Percentiles rank a stretch among this genome's conserved stretches.
Conservation (phyloP, 306 rosid species). For the Trifolium repens region DNA sequence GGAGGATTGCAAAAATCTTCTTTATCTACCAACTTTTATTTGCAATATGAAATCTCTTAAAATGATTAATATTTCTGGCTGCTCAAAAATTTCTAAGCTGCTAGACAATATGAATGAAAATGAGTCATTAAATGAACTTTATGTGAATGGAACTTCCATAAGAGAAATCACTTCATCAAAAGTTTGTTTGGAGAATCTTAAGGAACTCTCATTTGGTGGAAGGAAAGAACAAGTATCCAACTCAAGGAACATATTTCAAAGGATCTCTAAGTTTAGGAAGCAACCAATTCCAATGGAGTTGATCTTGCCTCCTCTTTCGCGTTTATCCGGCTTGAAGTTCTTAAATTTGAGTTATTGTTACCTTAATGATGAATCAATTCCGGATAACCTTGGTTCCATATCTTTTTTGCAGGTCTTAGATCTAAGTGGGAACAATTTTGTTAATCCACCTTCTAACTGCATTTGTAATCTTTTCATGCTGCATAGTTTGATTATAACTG, state of each 20-base stretch:
- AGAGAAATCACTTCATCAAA: slow-evolving; percentile 18
- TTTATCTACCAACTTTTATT: slow-evolving; percentile 15
- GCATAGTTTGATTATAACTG: slow-evolving; percentile 24
- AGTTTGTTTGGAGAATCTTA: slow-evolving; percentile 18
- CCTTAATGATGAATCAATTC: slow-evolving; percentile 17
- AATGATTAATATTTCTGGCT: slow-evolving; percentile 22
- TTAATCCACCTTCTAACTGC: slow-evolving; percentile 4
- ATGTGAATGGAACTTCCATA: slow-evolving; percentile 11
- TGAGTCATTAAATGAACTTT: slow-evolving; percentile 18
- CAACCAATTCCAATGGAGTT: slow-evolving; percentile 12
- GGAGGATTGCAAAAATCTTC: slow-evolving; percentile 24
- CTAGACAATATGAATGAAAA: slow-evolving; percentile 1
- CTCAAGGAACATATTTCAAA: not conserved
- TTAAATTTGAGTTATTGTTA: slow-evolving; percentile 23
- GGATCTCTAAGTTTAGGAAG: not conserved
- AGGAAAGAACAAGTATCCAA: slow-evolving; percentile 2
- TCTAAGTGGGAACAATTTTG: slow-evolving; percentile 14
- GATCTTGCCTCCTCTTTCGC: slow-evolving; percentile 16
- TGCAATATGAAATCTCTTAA: slow-evolving; percentile 29
- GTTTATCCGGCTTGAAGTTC: not conserved
- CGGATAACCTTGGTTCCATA: slow-evolving; percentile 19
- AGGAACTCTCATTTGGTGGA: slow-evolving; percentile 9
- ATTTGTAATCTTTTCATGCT: slow-evolving; percentile 4
- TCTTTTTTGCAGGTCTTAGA: slow-evolving; percentile 9
- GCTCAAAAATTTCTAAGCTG: slow-evolving; percentile 1